These are phyloP conservation scores for Spinellus fusiger DNA, from an alignment of 192 early-diverging fungal species.

Conservation along the genomic window DNA sequence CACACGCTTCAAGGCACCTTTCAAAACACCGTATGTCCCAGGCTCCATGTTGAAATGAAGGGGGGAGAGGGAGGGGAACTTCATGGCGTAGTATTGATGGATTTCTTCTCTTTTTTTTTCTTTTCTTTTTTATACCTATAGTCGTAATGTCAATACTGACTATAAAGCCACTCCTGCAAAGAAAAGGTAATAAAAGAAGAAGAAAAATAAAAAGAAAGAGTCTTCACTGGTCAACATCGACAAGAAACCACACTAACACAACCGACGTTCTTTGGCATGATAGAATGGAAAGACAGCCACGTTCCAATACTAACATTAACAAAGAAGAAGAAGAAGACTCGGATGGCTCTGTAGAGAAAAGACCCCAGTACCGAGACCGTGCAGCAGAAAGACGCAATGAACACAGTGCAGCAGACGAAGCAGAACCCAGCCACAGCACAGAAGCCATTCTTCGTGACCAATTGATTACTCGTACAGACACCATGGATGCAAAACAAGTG, in stretches of 20 bases:
- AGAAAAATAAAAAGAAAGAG: conserved; percentile 9
- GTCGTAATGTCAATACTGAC: too few relatives aligned
- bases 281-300: too few relatives aligned
- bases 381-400: conserved; percentile 80
- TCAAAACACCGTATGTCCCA: conserved; percentile 30
- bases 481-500: conserved; percentile 39
- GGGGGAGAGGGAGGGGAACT: neutral
- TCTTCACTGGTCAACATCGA: too few relatives aligned
- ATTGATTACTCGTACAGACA: neutral
- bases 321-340: conserved; percentile 2
- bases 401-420: conserved; percentile 41
- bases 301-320: too few relatives aligned
- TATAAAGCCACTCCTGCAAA: too few relatives aligned
- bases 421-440: conserved; percentile 62
- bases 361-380: conserved; percentile 75
- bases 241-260: too few relatives aligned
- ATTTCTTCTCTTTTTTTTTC: conserved; percentile 17
- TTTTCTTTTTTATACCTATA: conserved; percentile 18
- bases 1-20: conserved; percentile 22
- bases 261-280: too few relatives aligned
- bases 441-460: conserved; percentile 36
- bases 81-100: too few relatives aligned
- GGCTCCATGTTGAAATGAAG: neutral
- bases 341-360: conserved; percentile 1
- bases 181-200: conserved; percentile 18